Evolutionary conservation across 2,329 filamentous ascomycete genomes (phyloP), one percentile per base, ranked within the genome.

Genomic region (Calonectria henricotiae): DNA sequence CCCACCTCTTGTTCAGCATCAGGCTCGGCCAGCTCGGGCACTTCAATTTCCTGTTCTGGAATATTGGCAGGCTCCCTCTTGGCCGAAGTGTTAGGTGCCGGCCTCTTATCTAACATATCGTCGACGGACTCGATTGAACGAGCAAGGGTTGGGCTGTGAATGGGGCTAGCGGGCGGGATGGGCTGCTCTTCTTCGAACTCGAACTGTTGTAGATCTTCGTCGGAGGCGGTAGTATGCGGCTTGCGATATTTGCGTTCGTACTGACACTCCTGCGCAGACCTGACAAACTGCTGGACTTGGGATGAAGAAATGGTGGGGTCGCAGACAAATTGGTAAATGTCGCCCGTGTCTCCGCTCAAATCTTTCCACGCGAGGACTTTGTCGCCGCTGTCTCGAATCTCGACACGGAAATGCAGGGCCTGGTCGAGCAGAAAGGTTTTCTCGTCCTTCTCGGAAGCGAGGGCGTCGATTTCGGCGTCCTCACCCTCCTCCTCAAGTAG

Each of bases 291-390:
- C 54, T 92, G 88, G 27, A 96, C 92, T 76, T 95, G 93, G 58
- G 90, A 88, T 3, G 90, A 85, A 32, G 91, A 86, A 47, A 93
- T 89, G 13, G 91, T 91, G 44, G 87, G 82, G 83, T 98, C 96
- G 85, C 95, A 98, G 73, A 99, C 93, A 80, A 98, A 99, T 82
- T 99, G 96, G 88, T 94, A 99, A n/a, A 98, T 88, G 82, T 99
- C 96, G 65, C 95, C 96, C 37, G 90, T 89, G 86, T 99, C 96
- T 67, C 96, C 96, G 77, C 95, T 98, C 71, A 98, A 85, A 80
- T 99, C 96, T 75, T 93, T 92, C 96, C 96, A 99, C 70, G 96
- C 96, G 73, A 99, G 89, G 9, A 98, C 91, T 79, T 93, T 94
- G 76, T 97, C 93, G 25, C 93, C 93, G 43, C 90, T 91, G 73